Evolutionary conservation across 2,329 filamentous ascomycete species (phyloP).

Genomic region (Aspergillus udagawae): DNA sequence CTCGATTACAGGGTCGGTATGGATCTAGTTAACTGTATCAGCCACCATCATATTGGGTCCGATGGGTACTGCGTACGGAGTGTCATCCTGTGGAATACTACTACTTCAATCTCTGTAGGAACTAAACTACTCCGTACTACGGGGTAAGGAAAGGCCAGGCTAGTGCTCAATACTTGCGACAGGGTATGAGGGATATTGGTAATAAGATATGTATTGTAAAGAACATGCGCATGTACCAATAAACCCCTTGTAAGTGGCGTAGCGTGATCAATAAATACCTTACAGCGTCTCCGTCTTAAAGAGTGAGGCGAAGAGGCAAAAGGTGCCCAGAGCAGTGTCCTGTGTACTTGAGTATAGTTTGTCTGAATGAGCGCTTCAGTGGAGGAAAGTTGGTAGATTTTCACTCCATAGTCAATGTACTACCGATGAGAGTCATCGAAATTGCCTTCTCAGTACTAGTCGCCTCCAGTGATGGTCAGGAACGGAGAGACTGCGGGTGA

Average conservation of each 20-base stretch:
- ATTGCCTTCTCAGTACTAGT: not conserved
- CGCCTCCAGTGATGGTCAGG: not conserved
- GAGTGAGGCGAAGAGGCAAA: not conserved
- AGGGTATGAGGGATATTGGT: not conserved
- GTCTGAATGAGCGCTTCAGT: too few relatives aligned
- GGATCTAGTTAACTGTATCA: not conserved
- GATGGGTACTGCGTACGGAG: too few relatives aligned
- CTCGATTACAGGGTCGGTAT: not conserved
- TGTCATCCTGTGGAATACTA: too few relatives aligned
- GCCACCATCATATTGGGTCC: too few relatives aligned
- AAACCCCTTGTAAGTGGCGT: not conserved
- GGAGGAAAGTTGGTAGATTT: too few relatives aligned
- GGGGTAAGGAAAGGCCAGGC: not conserved
- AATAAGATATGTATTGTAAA: too few relatives aligned
- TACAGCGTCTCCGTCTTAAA: not conserved
- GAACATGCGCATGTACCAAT: not conserved
- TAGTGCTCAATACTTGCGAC: not conserved
- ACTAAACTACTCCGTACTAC: not conserved
- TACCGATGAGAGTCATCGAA: not conserved
- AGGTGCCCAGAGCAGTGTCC: too few relatives aligned
- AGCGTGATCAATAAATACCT: too few relatives aligned
- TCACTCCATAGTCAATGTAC: too few relatives aligned
- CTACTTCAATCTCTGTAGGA: too few relatives aligned
- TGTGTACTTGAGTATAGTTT: not conserved
- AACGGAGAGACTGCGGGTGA: not conserved